Evolutionary conservation across 768 basidiomycete genomes (phyloP).

Genomic region (Termitomyces bulborhizus): DNA sequence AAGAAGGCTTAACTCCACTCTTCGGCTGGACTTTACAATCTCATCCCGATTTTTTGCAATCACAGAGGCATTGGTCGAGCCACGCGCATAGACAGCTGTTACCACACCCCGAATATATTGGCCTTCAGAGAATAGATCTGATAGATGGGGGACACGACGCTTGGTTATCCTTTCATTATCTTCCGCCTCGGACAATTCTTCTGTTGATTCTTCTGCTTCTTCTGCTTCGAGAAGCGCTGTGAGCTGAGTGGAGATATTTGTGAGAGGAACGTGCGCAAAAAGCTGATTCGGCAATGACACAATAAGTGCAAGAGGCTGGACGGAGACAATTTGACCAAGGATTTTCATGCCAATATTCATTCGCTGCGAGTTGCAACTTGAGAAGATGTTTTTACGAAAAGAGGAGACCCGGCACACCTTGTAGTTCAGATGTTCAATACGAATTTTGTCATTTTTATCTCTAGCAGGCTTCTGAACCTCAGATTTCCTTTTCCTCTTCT

Average conservation of each 20-base stretch:
- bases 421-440: slow-evolving; percentile 91
- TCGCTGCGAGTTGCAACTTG: slow-evolving; percentile 40
- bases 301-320: slow-evolving; percentile 85
- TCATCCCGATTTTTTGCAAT: slow-evolving; percentile 65
- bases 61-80: slow-evolving; percentile 51
- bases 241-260: slow-evolving; percentile 78
- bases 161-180: slow-evolving; percentile 33
- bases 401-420: slow-evolving; percentile 45
- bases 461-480: slow-evolving; percentile 26
- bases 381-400: not conserved
- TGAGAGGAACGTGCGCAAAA: slow-evolving; percentile 90
- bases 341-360: slow-evolving; percentile 80
- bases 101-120: slow-evolving; percentile 84
- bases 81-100: slow-evolving; percentile 58
- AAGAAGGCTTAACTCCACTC: slow-evolving; percentile 79
- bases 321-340: slow-evolving; percentile 78
- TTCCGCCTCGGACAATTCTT: slow-evolving; percentile 39
- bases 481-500: slow-evolving; percentile 43
- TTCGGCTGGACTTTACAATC: slow-evolving; percentile 56
- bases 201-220: slow-evolving; percentile 47
- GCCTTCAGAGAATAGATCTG: slow-evolving; percentile 73
- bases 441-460: slow-evolving; percentile 50
- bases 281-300: slow-evolving; percentile 96
- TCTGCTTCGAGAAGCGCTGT: slow-evolving; percentile 75
- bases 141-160: slow-evolving; percentile 57